Conservation (phyloP, 2,329 filamentous ascomycete genomes). For the Sporothrix protearum region DNA sequence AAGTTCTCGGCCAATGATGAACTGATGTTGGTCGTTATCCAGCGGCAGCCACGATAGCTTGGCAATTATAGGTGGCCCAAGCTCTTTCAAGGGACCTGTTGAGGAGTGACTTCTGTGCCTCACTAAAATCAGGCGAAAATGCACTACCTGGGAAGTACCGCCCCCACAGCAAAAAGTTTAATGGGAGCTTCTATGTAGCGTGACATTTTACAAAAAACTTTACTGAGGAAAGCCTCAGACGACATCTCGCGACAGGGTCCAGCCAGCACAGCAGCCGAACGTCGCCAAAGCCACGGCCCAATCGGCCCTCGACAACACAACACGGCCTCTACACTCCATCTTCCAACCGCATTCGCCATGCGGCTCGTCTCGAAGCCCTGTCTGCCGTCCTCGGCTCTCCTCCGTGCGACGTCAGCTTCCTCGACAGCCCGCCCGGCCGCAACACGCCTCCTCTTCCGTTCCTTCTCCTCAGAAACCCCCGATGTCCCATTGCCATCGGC, state of each 20-base stretch:
- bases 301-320: not conserved
- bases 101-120: not conserved
- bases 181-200: constrained; percentile 13
- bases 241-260: not conserved
- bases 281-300: not conserved
- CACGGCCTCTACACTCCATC: not conserved
- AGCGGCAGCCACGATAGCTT: not conserved
- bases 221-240: constrained; percentile 8
- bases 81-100: not conserved
- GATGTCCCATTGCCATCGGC: too few species aligned
- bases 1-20: not conserved
- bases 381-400: not conserved
- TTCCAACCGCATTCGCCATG: not conserved
- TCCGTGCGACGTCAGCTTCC: not conserved
- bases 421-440: not conserved
- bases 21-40: not conserved
- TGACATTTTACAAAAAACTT: constrained; percentile 15
- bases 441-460: constrained; percentile 4
- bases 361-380: not conserved
- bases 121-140: not conserved
- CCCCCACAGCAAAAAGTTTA: not conserved
- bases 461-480: not conserved
- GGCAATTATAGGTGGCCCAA: not conserved
- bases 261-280: not conserved
- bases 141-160: not conserved